These are phyloP conservation scores for Mortierella sp. DNA, from an alignment of 371 early-diverging fungal genomes.

Conservation along the genomic window DNA sequence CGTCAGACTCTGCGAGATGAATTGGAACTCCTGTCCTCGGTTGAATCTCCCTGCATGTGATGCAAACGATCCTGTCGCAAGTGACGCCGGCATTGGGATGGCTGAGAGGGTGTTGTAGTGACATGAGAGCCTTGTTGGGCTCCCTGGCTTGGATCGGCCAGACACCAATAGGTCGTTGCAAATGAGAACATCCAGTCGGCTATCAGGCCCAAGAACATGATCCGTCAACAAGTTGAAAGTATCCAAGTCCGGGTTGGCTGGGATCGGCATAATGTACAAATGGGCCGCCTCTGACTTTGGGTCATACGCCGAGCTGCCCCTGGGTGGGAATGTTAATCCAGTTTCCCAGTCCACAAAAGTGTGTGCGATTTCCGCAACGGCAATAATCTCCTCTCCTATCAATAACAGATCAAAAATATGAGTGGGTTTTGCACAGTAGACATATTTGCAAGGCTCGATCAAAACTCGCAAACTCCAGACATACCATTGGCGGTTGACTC, in stretches of 20 bases:
- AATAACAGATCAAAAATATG: background rate
- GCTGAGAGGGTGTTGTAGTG: constrained; percentile 24
- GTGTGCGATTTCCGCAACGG: constrained; percentile 43
- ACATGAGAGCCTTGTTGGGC: constrained; percentile 24
- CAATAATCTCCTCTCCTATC: constrained; percentile 58
- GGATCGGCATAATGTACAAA: constrained; percentile 55
- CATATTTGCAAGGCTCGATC: background rate
- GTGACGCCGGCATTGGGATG: constrained; percentile 45
- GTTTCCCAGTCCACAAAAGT: constrained; percentile 19
- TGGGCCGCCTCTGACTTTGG: constrained; percentile 41
- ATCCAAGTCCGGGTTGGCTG: constrained; percentile 32
- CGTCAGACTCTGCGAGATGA: constrained; percentile 26
- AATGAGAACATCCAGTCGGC: constrained; percentile 62
- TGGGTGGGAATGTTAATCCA: constrained; percentile 48
- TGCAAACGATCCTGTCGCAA: background rate
- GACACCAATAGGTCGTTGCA: constrained; percentile 54
- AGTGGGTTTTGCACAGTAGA: background rate
- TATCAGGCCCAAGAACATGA: constrained; percentile 49
- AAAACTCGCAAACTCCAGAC: background rate
- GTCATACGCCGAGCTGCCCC: constrained; percentile 20
- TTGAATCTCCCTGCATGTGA: background rate
- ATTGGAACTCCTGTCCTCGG: constrained; percentile 37
- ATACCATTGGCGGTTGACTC: constrained; percentile 14
- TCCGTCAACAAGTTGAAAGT: constrained; percentile 67
- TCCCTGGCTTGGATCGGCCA: constrained; percentile 2